phyloP scores from a whole-genome alignment of 345 rosid species.

The Rubroshorea leprosula region DNA sequence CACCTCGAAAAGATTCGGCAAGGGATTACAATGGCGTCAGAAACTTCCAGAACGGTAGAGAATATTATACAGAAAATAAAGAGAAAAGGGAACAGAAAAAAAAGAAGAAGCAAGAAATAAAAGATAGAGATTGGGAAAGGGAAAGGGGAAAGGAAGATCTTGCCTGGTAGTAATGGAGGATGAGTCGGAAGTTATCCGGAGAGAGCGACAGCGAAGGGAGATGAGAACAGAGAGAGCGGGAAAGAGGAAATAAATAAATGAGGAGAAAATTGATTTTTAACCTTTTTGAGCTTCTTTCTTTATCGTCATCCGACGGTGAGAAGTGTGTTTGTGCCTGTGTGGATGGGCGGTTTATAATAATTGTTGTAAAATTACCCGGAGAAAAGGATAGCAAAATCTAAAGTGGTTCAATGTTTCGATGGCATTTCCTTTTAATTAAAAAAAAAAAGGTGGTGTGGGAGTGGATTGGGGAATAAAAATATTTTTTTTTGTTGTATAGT shows the following conservation, averaged over 20 bases:
- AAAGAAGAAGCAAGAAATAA: neutral
- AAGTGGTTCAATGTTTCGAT: no score
- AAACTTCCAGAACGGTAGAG: neutral
- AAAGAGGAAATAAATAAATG: conserved; percentile 5
- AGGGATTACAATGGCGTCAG: neutral
- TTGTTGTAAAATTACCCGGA: no score
- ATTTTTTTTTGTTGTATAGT: no score
- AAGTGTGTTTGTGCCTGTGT: no score
- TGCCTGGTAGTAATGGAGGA: conserved; percentile 38
- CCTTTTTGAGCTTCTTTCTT: neutral
- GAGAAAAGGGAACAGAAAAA: conserved; percentile 7
- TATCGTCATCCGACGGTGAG: no score
- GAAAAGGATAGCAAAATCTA: no score
- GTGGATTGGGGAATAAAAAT: no score
- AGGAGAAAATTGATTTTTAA: neutral
- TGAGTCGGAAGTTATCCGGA: conserved; percentile 14
- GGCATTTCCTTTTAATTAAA: no score
- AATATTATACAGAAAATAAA: neutral
- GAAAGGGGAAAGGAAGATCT: conserved; percentile 5
- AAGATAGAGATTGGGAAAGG: neutral
- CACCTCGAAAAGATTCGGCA: neutral
- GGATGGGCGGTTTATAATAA: no score
- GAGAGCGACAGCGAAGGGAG: neutral
- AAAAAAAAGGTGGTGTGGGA: no score
- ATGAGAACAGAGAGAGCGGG: conserved; percentile 33